Percentiles rank a stretch among this genome's conserved stretches.
phyloP scores from a whole-genome alignment of 768 basidiomycete genomes.

The Sarcomyxa edulis region DNA sequence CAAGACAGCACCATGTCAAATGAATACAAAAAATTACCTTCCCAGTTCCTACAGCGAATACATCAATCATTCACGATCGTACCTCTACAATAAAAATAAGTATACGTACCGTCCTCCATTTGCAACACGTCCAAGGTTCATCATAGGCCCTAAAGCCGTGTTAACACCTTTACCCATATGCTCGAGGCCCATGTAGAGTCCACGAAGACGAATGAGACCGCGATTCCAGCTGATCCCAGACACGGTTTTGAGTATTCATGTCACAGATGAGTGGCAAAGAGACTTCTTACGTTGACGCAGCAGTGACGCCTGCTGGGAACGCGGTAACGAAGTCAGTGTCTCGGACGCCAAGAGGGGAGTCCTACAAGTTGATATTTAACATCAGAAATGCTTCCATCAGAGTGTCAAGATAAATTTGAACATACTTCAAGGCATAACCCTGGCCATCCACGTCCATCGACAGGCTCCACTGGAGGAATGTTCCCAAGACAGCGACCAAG shows the following conservation, averaged over 20 bases:
- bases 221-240: constrained; percentile 60
- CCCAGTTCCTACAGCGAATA: constrained; percentile 94
- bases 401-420: constrained; percentile 37
- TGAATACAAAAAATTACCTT: too few relatives aligned
- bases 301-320: constrained; percentile 83
- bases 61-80: too few relatives aligned
- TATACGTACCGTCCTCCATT: too few relatives aligned
- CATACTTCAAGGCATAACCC: constrained; percentile 68
- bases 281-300: constrained; percentile 66
- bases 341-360: constrained; percentile 77
- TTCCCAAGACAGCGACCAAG: constrained; percentile 63
- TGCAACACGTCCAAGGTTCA: constrained; percentile 68
- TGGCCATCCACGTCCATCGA: too few relatives aligned
- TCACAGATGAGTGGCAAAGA: too few relatives aligned
- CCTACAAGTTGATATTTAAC: too few relatives aligned
- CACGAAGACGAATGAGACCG: constrained; percentile 69
- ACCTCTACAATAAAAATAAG: too few relatives aligned
- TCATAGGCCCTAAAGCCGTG: constrained; percentile 75
- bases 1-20: too few relatives aligned
- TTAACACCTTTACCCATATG: constrained; percentile 82
- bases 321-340: constrained; percentile 65
- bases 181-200: constrained; percentile 76
- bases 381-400: too few relatives aligned
- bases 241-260: too few relatives aligned
- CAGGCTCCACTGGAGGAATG: constrained; percentile 7